Percentiles rank a stretch among this genome's conserved stretches.
Conservation (phyloP, 1,284 basidiomycete species). For the Xerocomus nothofagi region DNA sequence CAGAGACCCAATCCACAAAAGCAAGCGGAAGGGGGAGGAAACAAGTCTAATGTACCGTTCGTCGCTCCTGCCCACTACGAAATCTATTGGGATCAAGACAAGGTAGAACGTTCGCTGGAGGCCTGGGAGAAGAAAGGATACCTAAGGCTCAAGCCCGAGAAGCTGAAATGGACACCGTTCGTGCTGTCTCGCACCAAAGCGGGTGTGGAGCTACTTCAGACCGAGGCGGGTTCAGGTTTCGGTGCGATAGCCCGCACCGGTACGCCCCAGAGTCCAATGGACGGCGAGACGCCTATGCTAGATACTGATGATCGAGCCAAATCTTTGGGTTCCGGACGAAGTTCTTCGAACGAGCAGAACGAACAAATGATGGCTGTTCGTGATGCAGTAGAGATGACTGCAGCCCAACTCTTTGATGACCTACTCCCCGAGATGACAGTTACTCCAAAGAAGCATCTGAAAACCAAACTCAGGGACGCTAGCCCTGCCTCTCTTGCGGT, state of each 20-base stretch:
- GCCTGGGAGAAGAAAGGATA: constrained; percentile 84
- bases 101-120: constrained; percentile 65
- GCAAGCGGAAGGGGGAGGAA: constrained; percentile 45
- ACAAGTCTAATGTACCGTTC: constrained; percentile 50
- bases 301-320: constrained; percentile 23
- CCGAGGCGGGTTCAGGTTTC: constrained; percentile 26
- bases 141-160: constrained; percentile 77
- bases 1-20: constrained; percentile 58
- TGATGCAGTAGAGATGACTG: constrained; percentile 20
- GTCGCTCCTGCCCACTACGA: constrained; percentile 74
- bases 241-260: constrained; percentile 19
- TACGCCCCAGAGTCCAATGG: constrained; percentile 24
- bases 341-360: constrained; percentile 17
- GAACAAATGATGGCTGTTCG: constrained; percentile 11
- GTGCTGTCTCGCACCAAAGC: constrained; percentile 63
- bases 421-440: constrained; percentile 16
- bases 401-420: constrained; percentile 36
- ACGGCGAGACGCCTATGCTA: constrained; percentile 26
- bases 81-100: constrained; percentile 73
- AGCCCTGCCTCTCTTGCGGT: constrained; percentile 16
- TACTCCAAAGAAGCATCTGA: constrained; percentile 23
- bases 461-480: constrained; percentile 13
- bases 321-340: constrained; percentile 15
- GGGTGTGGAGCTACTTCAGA: constrained; percentile 38
- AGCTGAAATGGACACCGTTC: constrained; percentile 95